Conservation (phyloP, 805 yeast genomes). For the Suhomyces sp. region DNA sequence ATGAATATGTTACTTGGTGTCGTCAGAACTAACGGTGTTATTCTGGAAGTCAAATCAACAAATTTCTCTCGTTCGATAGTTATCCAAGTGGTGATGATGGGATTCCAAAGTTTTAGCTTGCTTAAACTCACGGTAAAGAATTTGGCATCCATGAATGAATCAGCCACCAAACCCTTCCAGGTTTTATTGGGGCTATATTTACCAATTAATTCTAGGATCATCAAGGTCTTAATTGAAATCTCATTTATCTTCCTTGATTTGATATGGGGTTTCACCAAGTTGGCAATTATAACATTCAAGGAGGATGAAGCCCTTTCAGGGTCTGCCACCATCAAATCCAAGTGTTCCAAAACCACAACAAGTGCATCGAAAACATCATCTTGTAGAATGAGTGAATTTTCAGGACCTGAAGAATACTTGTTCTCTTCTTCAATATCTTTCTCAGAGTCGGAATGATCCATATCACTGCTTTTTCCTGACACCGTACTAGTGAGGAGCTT, state of each 20-base stretch:
- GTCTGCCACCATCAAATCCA: slow-evolving; percentile 50
- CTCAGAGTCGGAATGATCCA: slow-evolving; percentile 14
- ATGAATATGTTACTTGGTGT: slow-evolving; percentile 62
- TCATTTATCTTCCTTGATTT: slow-evolving; percentile 42
- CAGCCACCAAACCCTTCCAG: slow-evolving; percentile 67
- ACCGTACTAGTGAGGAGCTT: slow-evolving; percentile 22
- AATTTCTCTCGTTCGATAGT: slow-evolving; percentile 59
- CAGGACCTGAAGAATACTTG: slow-evolving; percentile 6
- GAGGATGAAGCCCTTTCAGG: slow-evolving; percentile 56
- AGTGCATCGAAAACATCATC: slow-evolving; percentile 45
- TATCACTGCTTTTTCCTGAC: slow-evolving; percentile 4
- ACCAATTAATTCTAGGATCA: slow-evolving; percentile 42
- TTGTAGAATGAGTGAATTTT: slow-evolving; percentile 18
- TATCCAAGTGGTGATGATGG: slow-evolving; percentile 62
- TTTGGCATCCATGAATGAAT: slow-evolving; percentile 57
- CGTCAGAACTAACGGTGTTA: slow-evolving; percentile 39
- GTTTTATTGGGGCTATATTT: slow-evolving; percentile 39
- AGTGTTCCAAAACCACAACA: slow-evolving; percentile 27
- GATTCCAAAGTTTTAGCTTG: slow-evolving; percentile 47
- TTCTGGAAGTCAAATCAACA: slow-evolving; percentile 41
- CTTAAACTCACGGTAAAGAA: slow-evolving; percentile 44
- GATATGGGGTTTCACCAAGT: slow-evolving; percentile 50
- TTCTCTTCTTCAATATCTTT: slow-evolving; percentile 12
- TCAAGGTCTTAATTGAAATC: slow-evolving; percentile 40
- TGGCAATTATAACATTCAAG: slow-evolving; percentile 51